Percentiles rank a stretch among this genome's conserved stretches.
Evolutionary conservation across 2,329 filamentous ascomycete genomes (phyloP).

Genomic region (Sarocladium brachiariae): DNA sequence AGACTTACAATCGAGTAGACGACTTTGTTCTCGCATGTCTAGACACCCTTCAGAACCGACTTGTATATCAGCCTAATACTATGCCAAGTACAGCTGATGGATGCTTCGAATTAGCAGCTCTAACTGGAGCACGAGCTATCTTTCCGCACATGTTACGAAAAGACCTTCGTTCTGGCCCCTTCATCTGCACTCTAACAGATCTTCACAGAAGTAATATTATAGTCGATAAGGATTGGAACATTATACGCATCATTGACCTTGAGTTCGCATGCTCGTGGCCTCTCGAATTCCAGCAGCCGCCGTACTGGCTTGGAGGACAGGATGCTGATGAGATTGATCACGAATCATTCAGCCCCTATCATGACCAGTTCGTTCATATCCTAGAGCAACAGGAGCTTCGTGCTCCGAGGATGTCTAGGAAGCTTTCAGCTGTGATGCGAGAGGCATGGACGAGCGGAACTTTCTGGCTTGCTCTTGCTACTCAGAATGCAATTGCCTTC

Average conservation of each 20-base stretch:
- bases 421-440: constrained; percentile 9
- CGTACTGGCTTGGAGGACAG: constrained; percentile 4
- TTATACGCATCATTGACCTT: constrained; percentile 25
- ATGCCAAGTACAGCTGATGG: constrained; percentile 13
- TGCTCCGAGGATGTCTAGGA: not conserved
- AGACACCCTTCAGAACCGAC: constrained; percentile 14
- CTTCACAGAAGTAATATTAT: constrained; percentile 27
- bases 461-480: constrained; percentile 9
- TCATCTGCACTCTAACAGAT: constrained; percentile 22
- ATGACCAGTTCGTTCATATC: constrained; percentile 9
- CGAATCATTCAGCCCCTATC: constrained; percentile 8
- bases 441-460: constrained; percentile 7
- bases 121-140: constrained; percentile 12
- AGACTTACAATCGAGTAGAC: constrained; percentile 13
- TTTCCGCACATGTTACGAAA: constrained; percentile 17
- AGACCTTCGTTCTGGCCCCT: constrained; percentile 19
- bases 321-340: constrained; percentile 8
- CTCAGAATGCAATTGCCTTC: constrained; percentile 6
- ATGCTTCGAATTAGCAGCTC: constrained; percentile 14
- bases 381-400: constrained; percentile 10
- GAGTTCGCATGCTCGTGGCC: constrained; percentile 26
- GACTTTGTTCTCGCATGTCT: constrained; percentile 14
- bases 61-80: constrained; percentile 16
- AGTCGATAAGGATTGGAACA: constrained; percentile 26
- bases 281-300: constrained; percentile 15